These are phyloP conservation scores for Sphaerosporella brunnea DNA, from an alignment of 495 filamentous ascomycete species.

Conservation along the genomic window DNA sequence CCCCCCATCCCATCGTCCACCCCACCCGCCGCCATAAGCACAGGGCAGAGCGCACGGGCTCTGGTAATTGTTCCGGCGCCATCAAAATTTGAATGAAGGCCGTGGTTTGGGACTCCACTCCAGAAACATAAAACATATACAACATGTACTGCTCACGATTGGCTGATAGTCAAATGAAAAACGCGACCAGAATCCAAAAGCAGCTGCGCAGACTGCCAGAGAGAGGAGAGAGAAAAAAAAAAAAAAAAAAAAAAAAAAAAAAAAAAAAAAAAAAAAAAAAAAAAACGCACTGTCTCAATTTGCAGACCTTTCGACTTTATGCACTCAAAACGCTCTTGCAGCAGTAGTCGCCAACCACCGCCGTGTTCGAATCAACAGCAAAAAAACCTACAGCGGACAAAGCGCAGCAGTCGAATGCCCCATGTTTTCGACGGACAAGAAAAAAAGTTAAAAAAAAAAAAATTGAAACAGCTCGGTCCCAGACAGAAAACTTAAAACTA, in stretches of 20 bases:
- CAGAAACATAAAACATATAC: no score
- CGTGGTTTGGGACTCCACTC: no score
- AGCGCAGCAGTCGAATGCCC: background rate
- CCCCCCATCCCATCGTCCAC: no score
- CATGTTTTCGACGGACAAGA: no score
- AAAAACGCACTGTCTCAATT: no score
- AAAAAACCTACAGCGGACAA: background rate
- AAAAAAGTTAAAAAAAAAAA: no score
- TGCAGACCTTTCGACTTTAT: background rate
- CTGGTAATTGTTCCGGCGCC: background rate
- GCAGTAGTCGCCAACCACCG: background rate
- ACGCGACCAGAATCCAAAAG: no score
- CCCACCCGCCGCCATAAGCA: no score
- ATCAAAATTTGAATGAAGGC: background rate
- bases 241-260: background rate
- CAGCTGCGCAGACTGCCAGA: background rate
- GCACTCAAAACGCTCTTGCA: constrained; percentile 1
- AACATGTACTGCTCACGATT: no score
- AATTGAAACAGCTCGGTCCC: background rate
- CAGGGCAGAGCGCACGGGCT: background rate
- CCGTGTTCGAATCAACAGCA: background rate
- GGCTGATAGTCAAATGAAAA: no score
- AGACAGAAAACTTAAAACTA: background rate
- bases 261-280: background rate
- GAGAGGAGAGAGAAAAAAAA: background rate